Conservation (phyloP, 257 asterid species). For the Solanum neorickii region DNA sequence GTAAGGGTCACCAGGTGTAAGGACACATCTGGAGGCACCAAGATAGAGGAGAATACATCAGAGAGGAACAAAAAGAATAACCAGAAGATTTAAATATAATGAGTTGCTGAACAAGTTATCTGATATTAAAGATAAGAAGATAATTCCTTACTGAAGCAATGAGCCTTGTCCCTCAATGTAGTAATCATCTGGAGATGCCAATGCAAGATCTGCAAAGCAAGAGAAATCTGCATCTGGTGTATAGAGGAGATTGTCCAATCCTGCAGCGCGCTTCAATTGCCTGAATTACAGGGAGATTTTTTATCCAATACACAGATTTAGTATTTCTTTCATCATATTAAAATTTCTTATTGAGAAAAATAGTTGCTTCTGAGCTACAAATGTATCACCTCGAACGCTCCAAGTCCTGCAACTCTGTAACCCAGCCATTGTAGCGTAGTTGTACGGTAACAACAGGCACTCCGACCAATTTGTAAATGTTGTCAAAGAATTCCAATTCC, state of each 20-base stretch:
- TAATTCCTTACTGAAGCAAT: constrained; percentile 74
- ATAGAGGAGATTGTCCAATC: constrained; percentile 88
- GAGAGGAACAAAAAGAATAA: background rate
- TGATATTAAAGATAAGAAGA: background rate
- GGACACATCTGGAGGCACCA: constrained; percentile 61
- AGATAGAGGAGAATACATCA: background rate
- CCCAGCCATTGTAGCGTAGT: constrained; percentile 95
- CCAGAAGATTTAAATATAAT: background rate
- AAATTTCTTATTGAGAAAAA: background rate
- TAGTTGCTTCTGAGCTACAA: background rate
- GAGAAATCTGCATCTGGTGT: constrained; percentile 99
- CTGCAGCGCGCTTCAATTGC: constrained; percentile 74
- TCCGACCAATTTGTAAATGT: constrained; percentile 82
- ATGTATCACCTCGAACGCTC: constrained; percentile 66
- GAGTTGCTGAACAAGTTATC: background rate
- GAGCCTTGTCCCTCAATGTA: constrained; percentile 94
- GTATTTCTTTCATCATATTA: background rate
- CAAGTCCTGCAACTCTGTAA: constrained; percentile 86
- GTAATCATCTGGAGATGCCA: constrained; percentile 86
- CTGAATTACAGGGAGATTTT: constrained; percentile 19
- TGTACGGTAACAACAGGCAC: constrained; percentile 99
- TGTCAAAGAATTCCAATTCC: constrained; percentile 76
- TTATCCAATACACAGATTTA: background rate
- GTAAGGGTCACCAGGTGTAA: constrained; percentile 98
- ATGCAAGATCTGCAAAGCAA: constrained; percentile 95